Percentiles rank a stretch among this genome's conserved stretches.
Conservation (phyloP, 1,284 basidiomycete species). For the Moesziomyces aphidis region DNA sequence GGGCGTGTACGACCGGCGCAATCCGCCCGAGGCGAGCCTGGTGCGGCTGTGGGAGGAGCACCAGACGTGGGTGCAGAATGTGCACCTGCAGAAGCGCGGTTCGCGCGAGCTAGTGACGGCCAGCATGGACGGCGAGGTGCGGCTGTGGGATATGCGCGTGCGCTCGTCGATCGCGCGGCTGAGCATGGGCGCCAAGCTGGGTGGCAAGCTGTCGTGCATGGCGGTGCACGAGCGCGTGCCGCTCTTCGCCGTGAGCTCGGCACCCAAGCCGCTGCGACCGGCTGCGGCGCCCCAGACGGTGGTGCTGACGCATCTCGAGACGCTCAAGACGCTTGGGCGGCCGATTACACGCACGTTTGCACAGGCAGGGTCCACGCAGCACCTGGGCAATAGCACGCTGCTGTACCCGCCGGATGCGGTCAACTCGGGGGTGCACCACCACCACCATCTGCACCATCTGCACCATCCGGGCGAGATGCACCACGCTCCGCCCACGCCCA, state of each 20-base stretch:
- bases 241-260: constrained; percentile 78
- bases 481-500: not conserved
- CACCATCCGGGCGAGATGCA: constrained; percentile 22
- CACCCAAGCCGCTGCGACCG: constrained; percentile 37
- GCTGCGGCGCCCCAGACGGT: constrained; percentile 40
- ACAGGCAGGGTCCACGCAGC: constrained; percentile 29
- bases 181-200: constrained; percentile 70
- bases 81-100: constrained; percentile 83
- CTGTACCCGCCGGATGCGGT: constrained; percentile 32
- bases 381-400: constrained; percentile 33
- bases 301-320: constrained; percentile 50
- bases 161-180: constrained; percentile 78
- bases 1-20: constrained; percentile 89
- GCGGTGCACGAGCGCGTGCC: constrained; percentile 87
- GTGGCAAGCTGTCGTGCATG: constrained; percentile 76
- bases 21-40: constrained; percentile 85
- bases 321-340: constrained; percentile 30
- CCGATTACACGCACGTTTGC: constrained; percentile 45
- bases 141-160: constrained; percentile 89
- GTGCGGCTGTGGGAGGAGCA: constrained; percentile 83
- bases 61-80: constrained; percentile 89
- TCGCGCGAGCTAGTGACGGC: constrained; percentile 86
- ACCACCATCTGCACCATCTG: constrained; percentile 30
- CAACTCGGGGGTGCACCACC: constrained; percentile 29
- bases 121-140: constrained; percentile 89